Conservation (phyloP, 2,329 filamentous ascomycete genomes). For the Nemania abortiva region DNA sequence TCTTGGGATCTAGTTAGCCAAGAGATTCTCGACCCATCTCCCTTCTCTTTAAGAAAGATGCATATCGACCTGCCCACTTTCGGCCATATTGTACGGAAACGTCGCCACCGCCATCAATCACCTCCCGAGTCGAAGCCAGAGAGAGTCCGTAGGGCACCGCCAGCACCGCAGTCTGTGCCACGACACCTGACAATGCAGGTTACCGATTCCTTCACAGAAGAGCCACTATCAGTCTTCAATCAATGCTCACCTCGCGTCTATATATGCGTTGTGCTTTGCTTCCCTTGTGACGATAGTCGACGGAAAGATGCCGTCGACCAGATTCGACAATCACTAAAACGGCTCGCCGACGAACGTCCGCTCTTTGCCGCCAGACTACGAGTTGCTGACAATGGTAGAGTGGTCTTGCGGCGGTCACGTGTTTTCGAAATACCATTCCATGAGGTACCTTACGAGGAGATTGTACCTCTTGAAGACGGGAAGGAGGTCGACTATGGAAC, state of each 20-base stretch:
- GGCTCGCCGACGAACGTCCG: conserved; percentile 48
- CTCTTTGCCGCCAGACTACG: conserved; percentile 50
- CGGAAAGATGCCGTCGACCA: conserved; percentile 43
- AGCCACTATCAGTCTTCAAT: conserved; percentile 52
- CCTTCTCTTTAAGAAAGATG: conserved; percentile 42
- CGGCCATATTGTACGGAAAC: conserved; percentile 42
- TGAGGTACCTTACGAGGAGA: background rate
- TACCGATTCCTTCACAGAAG: conserved; percentile 42
- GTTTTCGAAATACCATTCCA: conserved; percentile 49
- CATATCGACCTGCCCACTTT: conserved; percentile 41
- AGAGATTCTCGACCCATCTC: conserved; percentile 9
- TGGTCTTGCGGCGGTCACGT: conserved; percentile 45
- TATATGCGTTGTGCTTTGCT: conserved; percentile 52
- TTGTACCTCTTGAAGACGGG: conserved; percentile 31
- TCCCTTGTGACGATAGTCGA: conserved; percentile 47
- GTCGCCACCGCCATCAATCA: conserved; percentile 42
- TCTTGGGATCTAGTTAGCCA: conserved; percentile 5
- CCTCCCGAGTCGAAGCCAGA: conserved; percentile 38
- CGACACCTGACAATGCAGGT: conserved; percentile 44
- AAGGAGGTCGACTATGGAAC: conserved; percentile 44
- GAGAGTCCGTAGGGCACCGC: conserved; percentile 37
- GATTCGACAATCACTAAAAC: conserved; percentile 46
- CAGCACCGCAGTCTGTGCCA: conserved; percentile 36
- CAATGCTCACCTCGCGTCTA: conserved; percentile 52
- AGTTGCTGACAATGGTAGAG: conserved; percentile 43